These are phyloP conservation scores for Aspergillus ochraceus DNA, from an alignment of 2,329 filamentous ascomycete genomes.

Conservation along the genomic window DNA sequence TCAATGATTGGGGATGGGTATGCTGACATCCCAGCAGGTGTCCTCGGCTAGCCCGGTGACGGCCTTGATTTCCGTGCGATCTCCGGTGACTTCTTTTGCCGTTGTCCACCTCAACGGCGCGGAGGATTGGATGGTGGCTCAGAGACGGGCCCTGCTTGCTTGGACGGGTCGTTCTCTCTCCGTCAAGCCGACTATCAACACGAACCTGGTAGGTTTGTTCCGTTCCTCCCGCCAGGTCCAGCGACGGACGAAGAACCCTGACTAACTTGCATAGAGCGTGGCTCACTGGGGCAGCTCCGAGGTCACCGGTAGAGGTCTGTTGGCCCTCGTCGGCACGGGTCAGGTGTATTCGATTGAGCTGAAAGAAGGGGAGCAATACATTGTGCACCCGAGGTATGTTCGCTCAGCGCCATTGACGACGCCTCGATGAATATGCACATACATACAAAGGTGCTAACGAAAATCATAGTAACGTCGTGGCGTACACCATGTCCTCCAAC, in stretches of 20 bases:
- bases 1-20: background rate
- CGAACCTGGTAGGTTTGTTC: constrained; percentile 57
- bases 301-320: constrained; percentile 81
- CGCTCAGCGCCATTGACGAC: background rate
- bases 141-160: constrained; percentile 84
- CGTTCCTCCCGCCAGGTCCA: no score
- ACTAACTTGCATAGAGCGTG: constrained; percentile 57
- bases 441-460: constrained; percentile 11
- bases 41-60: constrained; percentile 85
- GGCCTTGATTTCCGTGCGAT: constrained; percentile 84
- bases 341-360: constrained; percentile 86
- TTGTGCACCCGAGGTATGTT: constrained; percentile 72
- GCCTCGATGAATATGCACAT: background rate
- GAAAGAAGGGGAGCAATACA: constrained; percentile 80
- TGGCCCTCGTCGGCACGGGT: constrained; percentile 80
- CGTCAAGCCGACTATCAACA: constrained; percentile 73
- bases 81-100: constrained; percentile 80
- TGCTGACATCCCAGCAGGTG: constrained; percentile 52
- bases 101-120: constrained; percentile 89
- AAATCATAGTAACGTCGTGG: constrained; percentile 71
- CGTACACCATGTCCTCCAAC: constrained; percentile 75
- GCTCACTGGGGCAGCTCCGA: constrained; percentile 91
- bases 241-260: background rate
- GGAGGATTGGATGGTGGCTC: constrained; percentile 90
- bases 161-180: constrained; percentile 90